A percentile compares a stretch with the other conserved stretches of the same genome.
phyloP scores from a whole-genome alignment of 2,329 filamentous ascomycete genomes.

The Xylariaceae sp. region DNA sequence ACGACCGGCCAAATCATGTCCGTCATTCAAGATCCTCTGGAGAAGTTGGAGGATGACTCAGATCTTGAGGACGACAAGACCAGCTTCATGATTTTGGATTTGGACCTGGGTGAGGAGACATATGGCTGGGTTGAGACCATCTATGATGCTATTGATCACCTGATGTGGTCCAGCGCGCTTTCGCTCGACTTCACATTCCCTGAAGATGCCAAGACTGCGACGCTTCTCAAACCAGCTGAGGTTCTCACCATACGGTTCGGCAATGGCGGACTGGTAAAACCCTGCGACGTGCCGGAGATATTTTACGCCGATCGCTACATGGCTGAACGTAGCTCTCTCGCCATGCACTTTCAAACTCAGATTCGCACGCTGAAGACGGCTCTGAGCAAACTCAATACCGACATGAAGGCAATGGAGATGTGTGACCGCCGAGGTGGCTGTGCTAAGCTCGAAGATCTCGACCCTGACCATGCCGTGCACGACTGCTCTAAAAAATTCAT shows the following conservation, averaged over 20 bases:
- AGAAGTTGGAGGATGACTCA: conserved; percentile 29
- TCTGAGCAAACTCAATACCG: conserved; percentile 19
- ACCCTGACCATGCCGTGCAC: conserved; percentile 21
- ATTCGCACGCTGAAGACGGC: conserved; percentile 23
- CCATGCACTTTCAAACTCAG: conserved; percentile 41
- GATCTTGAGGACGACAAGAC: conserved; percentile 6
- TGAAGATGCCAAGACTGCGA: conserved; percentile 38
- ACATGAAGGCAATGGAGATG: conserved; percentile 16
- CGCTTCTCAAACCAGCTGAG: conserved; percentile 45
- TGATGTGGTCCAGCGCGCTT: conserved; percentile 45
- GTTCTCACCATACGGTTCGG: conserved; percentile 46
- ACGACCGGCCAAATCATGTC: conserved; percentile 22
- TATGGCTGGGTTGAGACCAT: conserved; percentile 40
- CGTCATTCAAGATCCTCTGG: conserved; percentile 24
- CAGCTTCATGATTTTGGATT: conserved; percentile 40
- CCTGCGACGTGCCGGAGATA: conserved; percentile 47
- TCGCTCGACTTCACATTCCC: conserved; percentile 32
- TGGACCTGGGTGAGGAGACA: conserved; percentile 35
- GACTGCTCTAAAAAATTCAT: conserved; percentile 26
- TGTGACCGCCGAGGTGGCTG: conserved; percentile 22
- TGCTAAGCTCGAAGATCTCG: conserved; percentile 21
- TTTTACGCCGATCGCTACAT: conserved; percentile 55
- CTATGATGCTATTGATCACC: conserved; percentile 46
- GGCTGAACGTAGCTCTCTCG: conserved; percentile 41
- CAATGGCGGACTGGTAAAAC: conserved; percentile 38